A percentile compares a stretch with the other conserved stretches of the same genome.
Evolutionary conservation across 1,284 basidiomycete genomes (phyloP).

Genomic region (Ceratobasidium sp.): DNA sequence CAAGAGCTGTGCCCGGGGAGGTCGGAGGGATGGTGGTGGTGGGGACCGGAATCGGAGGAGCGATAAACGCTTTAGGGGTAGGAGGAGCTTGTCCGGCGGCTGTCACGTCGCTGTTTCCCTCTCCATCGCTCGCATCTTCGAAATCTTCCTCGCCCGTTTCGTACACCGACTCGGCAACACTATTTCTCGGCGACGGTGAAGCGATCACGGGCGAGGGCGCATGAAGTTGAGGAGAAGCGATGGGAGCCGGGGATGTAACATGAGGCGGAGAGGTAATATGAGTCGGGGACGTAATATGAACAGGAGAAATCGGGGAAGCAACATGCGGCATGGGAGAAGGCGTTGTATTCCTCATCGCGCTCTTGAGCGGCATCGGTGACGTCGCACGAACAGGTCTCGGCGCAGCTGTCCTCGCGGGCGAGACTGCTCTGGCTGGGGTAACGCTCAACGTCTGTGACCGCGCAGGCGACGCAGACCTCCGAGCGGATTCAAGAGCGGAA

Average conservation of each 20-base stretch:
- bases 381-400: constrained; percentile 41
- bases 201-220: constrained; percentile 43
- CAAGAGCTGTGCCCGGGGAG: constrained; percentile 29
- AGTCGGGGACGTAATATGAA: constrained; percentile 9
- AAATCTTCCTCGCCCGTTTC: constrained; percentile 70
- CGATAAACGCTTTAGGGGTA: not conserved
- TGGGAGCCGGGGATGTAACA: not conserved
- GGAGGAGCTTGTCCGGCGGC: constrained; percentile 29
- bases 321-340: constrained; percentile 36
- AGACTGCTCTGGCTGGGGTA: constrained; percentile 43
- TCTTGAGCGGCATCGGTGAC: constrained; percentile 67
- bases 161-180: constrained; percentile 58
- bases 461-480: constrained; percentile 5
- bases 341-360: constrained; percentile 67
- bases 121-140: constrained; percentile 55
- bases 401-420: constrained; percentile 45
- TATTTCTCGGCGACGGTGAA: constrained; percentile 36
- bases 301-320: not conserved
- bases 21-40: not conserved
- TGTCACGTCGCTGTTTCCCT: constrained; percentile 28
- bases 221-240: constrained; percentile 18
- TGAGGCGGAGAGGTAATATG: not conserved
- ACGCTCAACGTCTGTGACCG: constrained; percentile 34
- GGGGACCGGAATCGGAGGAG: not conserved
- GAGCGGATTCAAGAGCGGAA: not conserved